phyloP scores from a whole-genome alignment of 1,284 basidiomycete species.

The Volvariella surrecta region DNA sequence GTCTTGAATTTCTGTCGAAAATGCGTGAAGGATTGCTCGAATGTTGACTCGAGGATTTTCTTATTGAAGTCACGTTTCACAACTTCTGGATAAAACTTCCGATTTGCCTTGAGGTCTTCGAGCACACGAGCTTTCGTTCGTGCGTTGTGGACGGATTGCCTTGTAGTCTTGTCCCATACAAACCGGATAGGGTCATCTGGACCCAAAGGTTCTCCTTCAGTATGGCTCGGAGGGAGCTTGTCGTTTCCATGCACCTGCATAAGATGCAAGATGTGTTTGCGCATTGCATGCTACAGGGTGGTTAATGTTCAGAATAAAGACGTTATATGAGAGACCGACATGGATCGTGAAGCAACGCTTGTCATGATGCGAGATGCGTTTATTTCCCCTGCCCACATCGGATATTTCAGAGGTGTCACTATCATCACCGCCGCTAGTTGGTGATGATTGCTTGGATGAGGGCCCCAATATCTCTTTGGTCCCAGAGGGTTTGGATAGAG shows the following conservation, averaged over 20 bases:
- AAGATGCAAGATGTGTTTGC: constrained; percentile 45
- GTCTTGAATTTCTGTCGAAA: constrained; percentile 55
- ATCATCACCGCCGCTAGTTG: constrained; percentile 28
- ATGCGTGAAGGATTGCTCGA: constrained; percentile 64
- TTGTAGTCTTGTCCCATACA: constrained; percentile 67
- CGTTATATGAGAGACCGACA: constrained; percentile 24
- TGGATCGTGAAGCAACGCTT: constrained; percentile 56
- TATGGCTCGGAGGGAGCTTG: constrained; percentile 49
- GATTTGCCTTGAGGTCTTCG: constrained; percentile 45
- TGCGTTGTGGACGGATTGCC: constrained; percentile 61
- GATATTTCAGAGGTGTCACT: constrained; percentile 26
- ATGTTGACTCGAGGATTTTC: constrained; percentile 49
- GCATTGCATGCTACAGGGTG: constrained; percentile 52
- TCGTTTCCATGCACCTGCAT: constrained; percentile 52
- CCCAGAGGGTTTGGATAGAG: too few relatives aligned
- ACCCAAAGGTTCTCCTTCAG: constrained; percentile 37
- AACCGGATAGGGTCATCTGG: constrained; percentile 53
- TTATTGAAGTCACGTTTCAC: constrained; percentile 55
- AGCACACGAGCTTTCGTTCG: constrained; percentile 60
- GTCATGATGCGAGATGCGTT: constrained; percentile 51
- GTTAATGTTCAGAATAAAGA: constrained; percentile 8
- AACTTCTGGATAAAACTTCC: constrained; percentile 50
- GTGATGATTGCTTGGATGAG: constrained; percentile 9
- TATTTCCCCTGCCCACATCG: constrained; percentile 24
- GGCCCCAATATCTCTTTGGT: too few relatives aligned